Evolutionary conservation across 2,329 filamentous ascomycete genomes (phyloP).

Genomic region (Hirsutella minnesotensis): DNA sequence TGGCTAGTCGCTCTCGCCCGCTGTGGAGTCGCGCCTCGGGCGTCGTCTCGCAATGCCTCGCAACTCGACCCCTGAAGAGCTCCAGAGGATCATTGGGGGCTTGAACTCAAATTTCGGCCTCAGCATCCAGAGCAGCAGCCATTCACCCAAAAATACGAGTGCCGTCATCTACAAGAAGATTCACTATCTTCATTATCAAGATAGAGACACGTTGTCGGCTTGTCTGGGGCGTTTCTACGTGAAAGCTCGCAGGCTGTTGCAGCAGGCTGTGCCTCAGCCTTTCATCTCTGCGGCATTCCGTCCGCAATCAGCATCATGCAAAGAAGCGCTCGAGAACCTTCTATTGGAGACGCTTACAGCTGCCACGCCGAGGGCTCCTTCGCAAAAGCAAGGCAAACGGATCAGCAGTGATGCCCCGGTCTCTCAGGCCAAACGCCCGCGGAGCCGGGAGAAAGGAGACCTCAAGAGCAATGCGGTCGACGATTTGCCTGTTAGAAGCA

Average conservation of each 20-base stretch:
- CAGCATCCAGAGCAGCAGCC: conserved; percentile 11
- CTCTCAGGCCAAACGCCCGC: neutral
- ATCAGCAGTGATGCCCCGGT: neutral
- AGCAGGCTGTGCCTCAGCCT: too few species aligned
- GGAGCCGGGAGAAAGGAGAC: neutral
- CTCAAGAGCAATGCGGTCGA: conserved; percentile 1
- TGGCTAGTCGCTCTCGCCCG: too few species aligned
- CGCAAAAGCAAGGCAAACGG: neutral
- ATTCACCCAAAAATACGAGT: conserved; percentile 14
- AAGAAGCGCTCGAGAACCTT: neutral
- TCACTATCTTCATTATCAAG: conserved; percentile 9
- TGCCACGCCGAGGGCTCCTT: neutral
- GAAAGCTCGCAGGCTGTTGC: too few species aligned
- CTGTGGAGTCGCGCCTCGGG: neutral
- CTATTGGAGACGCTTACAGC: neutral
- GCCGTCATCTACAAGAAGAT: conserved; percentile 12
- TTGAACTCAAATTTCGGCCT: conserved; percentile 16
- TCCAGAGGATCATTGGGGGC: conserved; percentile 12
- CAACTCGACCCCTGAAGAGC: conserved; percentile 2
- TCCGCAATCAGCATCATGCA: too few species aligned
- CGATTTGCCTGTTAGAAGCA: conserved; percentile 7
- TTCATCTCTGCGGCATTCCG: too few species aligned
- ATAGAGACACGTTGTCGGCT: too few species aligned
- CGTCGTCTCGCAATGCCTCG: neutral
- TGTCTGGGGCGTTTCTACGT: too few species aligned